Percentiles rank a stretch among this genome's conserved stretches.
phyloP scores from a whole-genome alignment of 1,284 basidiomycete genomes.

The Fomitopsis betulina region DNA sequence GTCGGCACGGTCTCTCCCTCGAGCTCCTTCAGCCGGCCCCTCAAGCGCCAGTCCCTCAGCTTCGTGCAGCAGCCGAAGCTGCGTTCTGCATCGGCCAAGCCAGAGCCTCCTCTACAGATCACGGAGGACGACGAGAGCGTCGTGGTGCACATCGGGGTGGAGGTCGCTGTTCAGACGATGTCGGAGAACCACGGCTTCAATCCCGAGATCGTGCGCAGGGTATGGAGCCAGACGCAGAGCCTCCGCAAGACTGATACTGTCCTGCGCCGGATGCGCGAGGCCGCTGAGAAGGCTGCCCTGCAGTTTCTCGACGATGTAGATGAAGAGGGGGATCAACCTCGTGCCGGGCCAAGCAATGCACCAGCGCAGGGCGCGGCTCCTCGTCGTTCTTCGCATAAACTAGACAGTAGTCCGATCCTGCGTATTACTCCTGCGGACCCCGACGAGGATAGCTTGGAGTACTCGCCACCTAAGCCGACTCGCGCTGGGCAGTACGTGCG shows the following conservation, averaged over 20 bases:
- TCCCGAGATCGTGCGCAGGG: slow-evolving; percentile 12
- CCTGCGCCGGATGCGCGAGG: slow-evolving; percentile 17
- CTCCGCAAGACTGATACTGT: slow-evolving; percentile 14
- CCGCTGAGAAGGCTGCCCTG: slow-evolving; percentile 11
- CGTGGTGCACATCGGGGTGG: slow-evolving; percentile 13
- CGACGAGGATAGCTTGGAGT: slow-evolving; percentile 1
- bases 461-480: slow-evolving; percentile 19
- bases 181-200: slow-evolving; percentile 21
- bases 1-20: neutral
- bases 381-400: slow-evolving; percentile 2
- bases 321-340: neutral
- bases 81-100: neutral
- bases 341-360: neutral
- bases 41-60: neutral
- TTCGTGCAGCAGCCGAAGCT: neutral
- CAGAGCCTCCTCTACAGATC: slow-evolving; percentile 2
- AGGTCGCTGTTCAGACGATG: slow-evolving; percentile 16
- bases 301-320: neutral
- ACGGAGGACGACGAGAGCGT: slow-evolving; percentile 5
- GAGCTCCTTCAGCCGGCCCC: neutral
- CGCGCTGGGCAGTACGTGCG: slow-evolving; percentile 13
- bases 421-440: neutral
- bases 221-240: slow-evolving; percentile 12
- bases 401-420: neutral
- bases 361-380: neutral